Evolutionary conservation across 2,329 filamentous ascomycete genomes (phyloP).

Genomic region (Furcasterigmium furcatum): DNA sequence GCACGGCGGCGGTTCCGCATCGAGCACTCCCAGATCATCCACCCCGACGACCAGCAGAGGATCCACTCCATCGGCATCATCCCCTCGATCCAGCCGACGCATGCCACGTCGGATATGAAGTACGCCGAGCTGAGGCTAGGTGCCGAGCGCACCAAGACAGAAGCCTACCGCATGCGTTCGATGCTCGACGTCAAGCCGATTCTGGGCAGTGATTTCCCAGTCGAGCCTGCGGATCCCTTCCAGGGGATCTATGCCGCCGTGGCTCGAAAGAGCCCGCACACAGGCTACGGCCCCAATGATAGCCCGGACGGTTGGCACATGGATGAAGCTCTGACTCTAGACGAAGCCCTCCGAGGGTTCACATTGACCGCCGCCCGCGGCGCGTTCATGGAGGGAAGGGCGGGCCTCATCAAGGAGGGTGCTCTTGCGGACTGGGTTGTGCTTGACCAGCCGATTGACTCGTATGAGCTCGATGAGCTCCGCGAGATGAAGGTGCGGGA

Average conservation of each 20-base stretch:
- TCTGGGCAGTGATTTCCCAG: slow-evolving; percentile 69
- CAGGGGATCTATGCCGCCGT: slow-evolving; percentile 68
- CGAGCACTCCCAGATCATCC: slow-evolving; percentile 69
- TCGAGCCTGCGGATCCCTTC: slow-evolving; percentile 66
- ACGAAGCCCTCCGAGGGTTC: slow-evolving; percentile 48
- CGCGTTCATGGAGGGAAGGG: slow-evolving; percentile 51
- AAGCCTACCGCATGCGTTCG: slow-evolving; percentile 66
- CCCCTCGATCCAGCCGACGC: slow-evolving; percentile 68
- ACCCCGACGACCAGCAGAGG: slow-evolving; percentile 59
- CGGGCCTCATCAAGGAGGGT: slow-evolving; percentile 56
- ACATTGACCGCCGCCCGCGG: slow-evolving; percentile 11
- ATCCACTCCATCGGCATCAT: slow-evolving; percentile 59
- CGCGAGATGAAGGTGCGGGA: slow-evolving; percentile 55
- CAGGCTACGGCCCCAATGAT: slow-evolving; percentile 46
- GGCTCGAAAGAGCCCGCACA: slow-evolving; percentile 55
- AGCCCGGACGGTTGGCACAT: slow-evolving; percentile 52
- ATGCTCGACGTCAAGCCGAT: slow-evolving; percentile 52
- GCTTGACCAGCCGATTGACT: slow-evolving; percentile 52
- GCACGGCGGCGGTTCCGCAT: slow-evolving; percentile 59
- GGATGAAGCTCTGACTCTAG: slow-evolving; percentile 54
- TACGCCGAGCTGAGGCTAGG: slow-evolving; percentile 63
- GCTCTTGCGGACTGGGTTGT: slow-evolving; percentile 70
- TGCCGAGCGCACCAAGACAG: slow-evolving; percentile 42
- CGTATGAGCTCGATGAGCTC: slow-evolving; percentile 45
- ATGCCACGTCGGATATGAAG: slow-evolving; percentile 69